Evolutionary conservation across 140 eudicot species (phyloP).

Genomic region (Senecio squalidus): DNA sequence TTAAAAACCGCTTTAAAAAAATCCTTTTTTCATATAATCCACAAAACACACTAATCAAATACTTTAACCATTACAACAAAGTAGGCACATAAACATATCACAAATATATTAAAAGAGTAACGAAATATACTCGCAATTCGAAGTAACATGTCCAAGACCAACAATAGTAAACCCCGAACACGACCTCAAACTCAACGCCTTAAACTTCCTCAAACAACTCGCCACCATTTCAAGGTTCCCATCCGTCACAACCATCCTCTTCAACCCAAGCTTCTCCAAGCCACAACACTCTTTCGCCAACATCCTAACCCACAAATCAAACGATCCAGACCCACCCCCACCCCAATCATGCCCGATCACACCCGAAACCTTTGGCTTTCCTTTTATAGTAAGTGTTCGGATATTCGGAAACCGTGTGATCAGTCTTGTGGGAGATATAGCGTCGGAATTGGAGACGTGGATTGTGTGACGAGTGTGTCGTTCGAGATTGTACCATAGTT

Average conservation of each 20-base stretch:
- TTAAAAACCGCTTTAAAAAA: no score
- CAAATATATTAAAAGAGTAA: no score
- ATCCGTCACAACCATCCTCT: conserved; percentile 73
- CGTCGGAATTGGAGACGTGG: conserved; percentile 69
- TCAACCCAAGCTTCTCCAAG: conserved; percentile 66
- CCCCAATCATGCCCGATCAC: conserved; percentile 62
- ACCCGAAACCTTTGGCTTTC: conserved; percentile 61
- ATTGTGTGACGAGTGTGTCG: conserved; percentile 51
- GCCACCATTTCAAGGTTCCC: conserved; percentile 52
- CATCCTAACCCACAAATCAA: conserved; percentile 29
- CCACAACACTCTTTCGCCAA: no score
- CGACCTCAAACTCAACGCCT: conserved; percentile 57
- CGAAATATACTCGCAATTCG: conserved; percentile 92
- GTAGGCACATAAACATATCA: no score
- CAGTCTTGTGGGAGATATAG: conserved; percentile 50
- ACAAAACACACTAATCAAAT: no score
- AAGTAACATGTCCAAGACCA: conserved; percentile 76
- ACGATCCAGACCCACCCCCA: conserved; percentile 42
- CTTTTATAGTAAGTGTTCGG: conserved; percentile 60
- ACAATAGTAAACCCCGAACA: conserved; percentile 75
- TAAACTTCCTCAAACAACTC: conserved; percentile 41
- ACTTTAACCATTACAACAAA: no score
- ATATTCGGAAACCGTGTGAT: conserved; percentile 67
- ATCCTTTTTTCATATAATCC: no score
- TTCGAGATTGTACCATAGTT: conserved; percentile 69